Evolutionary conservation across 208 protist species (phyloP).

Genomic region (Perkinsela sp.): DNA sequence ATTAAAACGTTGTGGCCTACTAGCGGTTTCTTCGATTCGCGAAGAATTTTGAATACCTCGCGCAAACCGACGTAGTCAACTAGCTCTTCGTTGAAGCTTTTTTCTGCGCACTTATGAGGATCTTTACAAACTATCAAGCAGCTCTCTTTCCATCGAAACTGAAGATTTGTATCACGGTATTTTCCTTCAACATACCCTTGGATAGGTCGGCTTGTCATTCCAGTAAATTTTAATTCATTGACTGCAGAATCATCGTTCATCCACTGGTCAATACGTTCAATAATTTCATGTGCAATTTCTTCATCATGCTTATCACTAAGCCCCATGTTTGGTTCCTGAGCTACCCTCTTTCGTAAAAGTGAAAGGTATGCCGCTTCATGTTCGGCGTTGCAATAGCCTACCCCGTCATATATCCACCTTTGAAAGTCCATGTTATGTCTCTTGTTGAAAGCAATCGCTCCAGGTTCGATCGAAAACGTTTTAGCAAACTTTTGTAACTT

Average conservation of each 20-base stretch:
- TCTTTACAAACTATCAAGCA: too few species aligned
- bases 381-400: constrained; percentile 14
- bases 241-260: too few species aligned
- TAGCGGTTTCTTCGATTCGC: constrained; percentile 19
- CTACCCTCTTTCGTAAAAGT: neutral
- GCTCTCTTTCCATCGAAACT: too few species aligned
- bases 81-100: neutral
- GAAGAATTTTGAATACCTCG: constrained; percentile 18
- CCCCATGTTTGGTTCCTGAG: neutral
- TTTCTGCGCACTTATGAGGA: too few species aligned
- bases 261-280: too few species aligned
- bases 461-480: constrained; percentile 17
- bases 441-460: constrained; percentile 24
- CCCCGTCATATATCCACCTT: constrained; percentile 27
- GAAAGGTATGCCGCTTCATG: constrained; percentile 2
- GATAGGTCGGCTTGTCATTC: too few species aligned
- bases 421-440: constrained; percentile 44
- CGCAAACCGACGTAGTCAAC: neutral
- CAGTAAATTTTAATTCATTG: too few species aligned
- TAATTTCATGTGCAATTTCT: too few species aligned
- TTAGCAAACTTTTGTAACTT: constrained; percentile 8
- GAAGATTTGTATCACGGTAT: too few species aligned
- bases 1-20: constrained; percentile 46
- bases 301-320: too few species aligned
- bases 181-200: too few species aligned